phyloP scores from a whole-genome alignment of 2,329 filamentous ascomycete species.

The Beauveria sp. region DNA sequence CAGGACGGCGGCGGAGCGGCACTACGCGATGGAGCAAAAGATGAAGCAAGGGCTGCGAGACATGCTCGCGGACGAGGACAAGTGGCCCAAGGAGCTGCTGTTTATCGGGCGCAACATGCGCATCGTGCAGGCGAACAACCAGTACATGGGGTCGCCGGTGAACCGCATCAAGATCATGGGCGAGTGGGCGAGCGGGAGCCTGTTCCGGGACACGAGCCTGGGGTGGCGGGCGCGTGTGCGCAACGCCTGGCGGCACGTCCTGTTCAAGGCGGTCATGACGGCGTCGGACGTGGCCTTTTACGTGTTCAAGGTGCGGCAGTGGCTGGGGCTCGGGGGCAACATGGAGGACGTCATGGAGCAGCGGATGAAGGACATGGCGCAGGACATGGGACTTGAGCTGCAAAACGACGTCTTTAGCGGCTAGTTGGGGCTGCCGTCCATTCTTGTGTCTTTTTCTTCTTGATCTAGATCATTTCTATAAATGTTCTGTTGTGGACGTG shows the following conservation, averaged over 20 bases:
- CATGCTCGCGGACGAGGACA: constrained; percentile 75
- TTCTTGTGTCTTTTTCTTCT: not conserved
- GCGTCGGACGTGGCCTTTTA: constrained; percentile 77
- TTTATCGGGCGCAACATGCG: constrained; percentile 89
- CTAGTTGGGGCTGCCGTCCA: constrained; percentile 26
- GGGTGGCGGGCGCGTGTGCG: constrained; percentile 52
- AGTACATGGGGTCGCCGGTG: constrained; percentile 80
- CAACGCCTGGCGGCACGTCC: constrained; percentile 67
- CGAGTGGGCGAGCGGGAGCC: constrained; percentile 74
- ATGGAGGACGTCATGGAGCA: constrained; percentile 94
- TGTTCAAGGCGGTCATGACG: constrained; percentile 75
- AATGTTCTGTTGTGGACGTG: not conserved
- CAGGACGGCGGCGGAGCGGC: constrained; percentile 59
- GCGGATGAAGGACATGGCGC: constrained; percentile 79
- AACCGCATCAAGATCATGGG: constrained; percentile 94
- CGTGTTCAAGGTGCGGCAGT: constrained; percentile 69
- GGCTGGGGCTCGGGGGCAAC: constrained; percentile 66
- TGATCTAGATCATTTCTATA: no score
- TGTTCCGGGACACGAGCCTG: constrained; percentile 67
- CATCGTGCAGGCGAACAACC: constrained; percentile 90
- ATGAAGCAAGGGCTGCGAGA: constrained; percentile 62
- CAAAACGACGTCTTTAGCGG: constrained; percentile 87
- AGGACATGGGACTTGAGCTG: constrained; percentile 85
- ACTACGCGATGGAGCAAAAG: constrained; percentile 81
- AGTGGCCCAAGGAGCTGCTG: constrained; percentile 84